A percentile compares a stretch with the other conserved stretches of the same genome.
Evolutionary conservation across 306 rosid species (phyloP).

Genomic region (Casuarina cunninghamiana): DNA sequence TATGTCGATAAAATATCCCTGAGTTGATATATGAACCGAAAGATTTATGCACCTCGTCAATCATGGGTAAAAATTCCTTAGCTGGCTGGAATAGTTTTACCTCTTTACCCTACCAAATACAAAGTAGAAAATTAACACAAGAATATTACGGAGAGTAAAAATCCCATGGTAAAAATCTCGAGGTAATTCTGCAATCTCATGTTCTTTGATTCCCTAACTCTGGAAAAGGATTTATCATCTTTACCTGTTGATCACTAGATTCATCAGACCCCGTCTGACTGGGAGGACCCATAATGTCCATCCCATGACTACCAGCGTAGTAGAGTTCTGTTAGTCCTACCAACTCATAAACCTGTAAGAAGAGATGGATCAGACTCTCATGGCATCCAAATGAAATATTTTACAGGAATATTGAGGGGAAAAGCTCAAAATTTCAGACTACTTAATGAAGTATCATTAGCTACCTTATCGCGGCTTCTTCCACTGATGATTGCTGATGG

Average conservation of each 20-base stretch:
- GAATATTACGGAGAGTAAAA: background rate
- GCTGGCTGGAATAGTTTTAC: slow-evolving; percentile 90
- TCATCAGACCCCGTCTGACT: slow-evolving; percentile 34
- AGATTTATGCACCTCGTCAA: slow-evolving; percentile 59
- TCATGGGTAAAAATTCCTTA: slow-evolving; percentile 75
- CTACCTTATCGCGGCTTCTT: slow-evolving; percentile 88
- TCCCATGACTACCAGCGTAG: slow-evolving; percentile 98
- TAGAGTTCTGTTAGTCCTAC: slow-evolving; percentile 91
- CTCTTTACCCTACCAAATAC: slow-evolving; percentile 63
- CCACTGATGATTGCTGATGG: slow-evolving; percentile 93
- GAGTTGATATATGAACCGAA: background rate
- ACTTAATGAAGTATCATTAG: background rate
- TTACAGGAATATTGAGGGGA: background rate
- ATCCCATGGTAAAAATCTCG: background rate
- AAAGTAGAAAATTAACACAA: background rate
- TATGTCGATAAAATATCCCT: background rate
- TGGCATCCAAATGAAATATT: background rate
- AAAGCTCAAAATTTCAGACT: background rate
- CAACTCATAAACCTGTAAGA: slow-evolving; percentile 73
- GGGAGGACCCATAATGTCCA: slow-evolving; percentile 84
- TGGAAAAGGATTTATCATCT: background rate
- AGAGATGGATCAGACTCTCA: slow-evolving; percentile 6
- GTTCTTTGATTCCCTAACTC: background rate
- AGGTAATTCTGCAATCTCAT: background rate
- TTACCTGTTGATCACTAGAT: slow-evolving; percentile 59